Base-by-base conservation (phyloP, 1,139 yeast genomes). In the Geotrichum candidum region DNA sequence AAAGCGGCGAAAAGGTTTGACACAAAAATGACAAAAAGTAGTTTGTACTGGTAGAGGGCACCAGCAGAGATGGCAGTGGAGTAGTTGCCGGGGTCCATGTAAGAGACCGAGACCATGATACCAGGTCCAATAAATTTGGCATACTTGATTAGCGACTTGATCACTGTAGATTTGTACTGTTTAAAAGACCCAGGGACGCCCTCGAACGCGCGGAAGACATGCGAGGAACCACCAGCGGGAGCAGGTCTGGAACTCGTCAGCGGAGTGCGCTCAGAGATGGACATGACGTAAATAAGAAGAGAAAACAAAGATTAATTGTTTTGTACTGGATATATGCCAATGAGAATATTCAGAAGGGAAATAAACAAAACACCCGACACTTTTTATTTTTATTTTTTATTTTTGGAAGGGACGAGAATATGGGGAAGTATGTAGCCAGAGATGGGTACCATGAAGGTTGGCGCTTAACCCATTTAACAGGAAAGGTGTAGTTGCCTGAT, bases 41-140 rank as follows among this genome's bases (percentile, higher is more conserved):
- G 76, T 3, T 90, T 80, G 70, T 77, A 88, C 69, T 79, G 74
- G 67, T 86, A 84, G 50, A 84, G 74, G 0, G 95, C 89, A 68
- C 96, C 96, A 0, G 94, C 95, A 9, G 86, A 78, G 10, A 87
- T 84, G 65, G 86, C 90, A 0, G 96, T 87, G 33, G 95, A 84
- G 73, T 88, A 88, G 74, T 88, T 88, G 72, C 96, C 96, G 0
- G 96, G 95, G 72, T 88, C 95, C 83, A 87, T 85, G 70, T 88
- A 88, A 0, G 94, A 91, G 50, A 88, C 92, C 50, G 88, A 79
- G 23, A 88, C 85, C 84, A 88, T 82, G 56, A 88, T 73, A 0
- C 94, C 94, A 0, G 94, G 94, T 0, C 94, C 94, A 18, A 87
- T 75, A 66, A 87, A 88, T 35, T 81, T 76, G 57, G 80, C 72